Conservation (phyloP, 1,284 basidiomycete genomes). For the Cryptococcus sp. region DNA sequence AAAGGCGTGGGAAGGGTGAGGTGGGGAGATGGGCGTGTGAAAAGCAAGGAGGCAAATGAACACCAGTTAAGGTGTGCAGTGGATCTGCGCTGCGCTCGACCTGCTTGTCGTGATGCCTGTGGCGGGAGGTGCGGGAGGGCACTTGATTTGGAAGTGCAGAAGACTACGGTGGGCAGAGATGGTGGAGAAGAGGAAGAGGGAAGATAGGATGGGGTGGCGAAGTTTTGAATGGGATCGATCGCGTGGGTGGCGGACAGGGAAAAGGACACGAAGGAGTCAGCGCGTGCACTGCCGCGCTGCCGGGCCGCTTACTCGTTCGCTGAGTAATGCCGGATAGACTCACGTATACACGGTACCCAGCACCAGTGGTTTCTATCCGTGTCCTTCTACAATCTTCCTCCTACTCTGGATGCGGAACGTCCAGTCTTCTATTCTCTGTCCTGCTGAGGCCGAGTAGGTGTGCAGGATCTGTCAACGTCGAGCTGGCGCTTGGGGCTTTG, state of each 20-base stretch:
- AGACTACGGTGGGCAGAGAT: neutral
- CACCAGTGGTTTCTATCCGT: neutral
- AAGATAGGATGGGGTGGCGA: neutral
- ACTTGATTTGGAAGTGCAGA: neutral
- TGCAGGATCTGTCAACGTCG: neutral
- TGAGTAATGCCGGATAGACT: neutral
- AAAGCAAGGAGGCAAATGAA: constrained; percentile 15
- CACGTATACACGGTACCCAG: neutral
- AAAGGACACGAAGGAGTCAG: neutral
- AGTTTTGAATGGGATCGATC: neutral
- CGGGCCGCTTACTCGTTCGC: neutral
- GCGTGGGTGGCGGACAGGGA: neutral
- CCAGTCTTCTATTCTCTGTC: neutral
- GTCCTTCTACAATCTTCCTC: neutral
- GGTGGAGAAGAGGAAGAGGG: neutral
- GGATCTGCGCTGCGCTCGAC: constrained; percentile 16
- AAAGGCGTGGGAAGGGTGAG: neutral
- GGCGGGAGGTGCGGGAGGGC: neutral
- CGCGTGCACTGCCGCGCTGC: neutral
- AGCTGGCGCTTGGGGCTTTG: neutral
- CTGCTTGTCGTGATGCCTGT: constrained; percentile 1
- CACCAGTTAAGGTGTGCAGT: constrained; percentile 21
- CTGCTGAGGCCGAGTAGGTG: neutral
- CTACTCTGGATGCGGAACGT: neutral
- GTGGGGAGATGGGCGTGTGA: neutral